Evolutionary conservation across 441 rosid genomes (phyloP).

Genomic region (Pelargonium hybrid): DNA sequence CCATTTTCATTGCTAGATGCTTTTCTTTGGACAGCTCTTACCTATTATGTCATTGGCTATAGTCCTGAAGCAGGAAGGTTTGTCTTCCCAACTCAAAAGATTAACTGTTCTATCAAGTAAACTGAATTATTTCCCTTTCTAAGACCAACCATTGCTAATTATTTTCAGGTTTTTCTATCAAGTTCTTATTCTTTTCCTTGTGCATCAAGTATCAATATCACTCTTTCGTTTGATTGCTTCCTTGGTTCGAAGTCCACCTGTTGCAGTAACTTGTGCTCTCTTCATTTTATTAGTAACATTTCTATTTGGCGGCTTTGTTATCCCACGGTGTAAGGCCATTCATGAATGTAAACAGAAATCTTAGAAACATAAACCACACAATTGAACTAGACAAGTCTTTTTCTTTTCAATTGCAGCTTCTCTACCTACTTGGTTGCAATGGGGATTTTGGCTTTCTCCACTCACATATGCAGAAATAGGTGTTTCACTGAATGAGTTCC

Average conservation of each 20-base stretch:
- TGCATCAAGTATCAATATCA: conserved; percentile 57
- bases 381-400: background rate
- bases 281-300: conserved; percentile 37
- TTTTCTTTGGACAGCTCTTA: conserved; percentile 37
- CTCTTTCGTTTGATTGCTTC: conserved; percentile 54
- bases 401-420: background rate
- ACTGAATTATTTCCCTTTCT: background rate
- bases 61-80: conserved; percentile 49
- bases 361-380: background rate
- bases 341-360: background rate
- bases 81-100: background rate
- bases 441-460: background rate
- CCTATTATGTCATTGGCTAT: conserved; percentile 48
- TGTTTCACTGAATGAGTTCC: conserved; percentile 53
- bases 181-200: conserved; percentile 37
- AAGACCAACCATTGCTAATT: background rate
- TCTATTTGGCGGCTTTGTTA: conserved; percentile 55
- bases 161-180: conserved; percentile 57
- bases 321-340: conserved; percentile 42
- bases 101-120: background rate
- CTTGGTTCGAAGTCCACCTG: conserved; percentile 47
- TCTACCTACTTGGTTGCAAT: background rate
- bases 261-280: conserved; percentile 59
- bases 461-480: background rate
- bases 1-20: conserved; percentile 42